Conservation (phyloP, 257 asterid genomes). For the Phtheirospermum japonicum region DNA sequence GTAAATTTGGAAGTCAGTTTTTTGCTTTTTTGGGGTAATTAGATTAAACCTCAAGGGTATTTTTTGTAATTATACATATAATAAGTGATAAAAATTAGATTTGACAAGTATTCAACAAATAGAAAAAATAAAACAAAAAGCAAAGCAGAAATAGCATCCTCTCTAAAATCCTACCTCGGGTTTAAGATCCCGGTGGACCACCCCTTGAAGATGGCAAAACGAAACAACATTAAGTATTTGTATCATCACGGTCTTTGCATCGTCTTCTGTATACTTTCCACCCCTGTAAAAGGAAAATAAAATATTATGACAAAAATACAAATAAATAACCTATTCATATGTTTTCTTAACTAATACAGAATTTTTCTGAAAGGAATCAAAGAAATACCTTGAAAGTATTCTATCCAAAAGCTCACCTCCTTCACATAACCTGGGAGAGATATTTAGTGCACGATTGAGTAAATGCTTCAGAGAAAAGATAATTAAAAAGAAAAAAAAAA, state of each 20-base stretch:
- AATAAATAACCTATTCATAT: background rate
- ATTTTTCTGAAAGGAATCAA: background rate
- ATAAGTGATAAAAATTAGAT: background rate
- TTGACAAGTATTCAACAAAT: background rate
- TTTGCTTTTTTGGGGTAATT: too few species aligned
- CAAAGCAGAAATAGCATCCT: too few species aligned
- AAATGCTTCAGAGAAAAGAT: conserved; percentile 19
- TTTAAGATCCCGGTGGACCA: conserved; percentile 87
- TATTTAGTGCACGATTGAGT: conserved; percentile 19
- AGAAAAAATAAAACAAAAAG: background rate
- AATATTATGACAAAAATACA: background rate
- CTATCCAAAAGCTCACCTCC: conserved; percentile 93
- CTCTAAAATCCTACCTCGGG: conserved; percentile 60
- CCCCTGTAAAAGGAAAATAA: conserved; percentile 43
- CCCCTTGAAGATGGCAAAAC: conserved; percentile 88
- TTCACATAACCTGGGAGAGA: conserved; percentile 73
- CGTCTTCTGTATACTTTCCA: conserved; percentile 75
- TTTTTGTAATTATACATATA: too few species aligned
- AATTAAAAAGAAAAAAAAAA: background rate
- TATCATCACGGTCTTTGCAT: conserved; percentile 69
- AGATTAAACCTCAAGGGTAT: too few species aligned
- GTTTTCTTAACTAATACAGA: background rate
- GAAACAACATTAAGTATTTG: conserved; percentile 72
- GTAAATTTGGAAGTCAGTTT: too few species aligned
- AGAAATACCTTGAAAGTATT: conserved; percentile 68